Base-by-base conservation (phyloP, 805 yeast genomes). In the Tetrapisispora pingtungensis region DNA sequence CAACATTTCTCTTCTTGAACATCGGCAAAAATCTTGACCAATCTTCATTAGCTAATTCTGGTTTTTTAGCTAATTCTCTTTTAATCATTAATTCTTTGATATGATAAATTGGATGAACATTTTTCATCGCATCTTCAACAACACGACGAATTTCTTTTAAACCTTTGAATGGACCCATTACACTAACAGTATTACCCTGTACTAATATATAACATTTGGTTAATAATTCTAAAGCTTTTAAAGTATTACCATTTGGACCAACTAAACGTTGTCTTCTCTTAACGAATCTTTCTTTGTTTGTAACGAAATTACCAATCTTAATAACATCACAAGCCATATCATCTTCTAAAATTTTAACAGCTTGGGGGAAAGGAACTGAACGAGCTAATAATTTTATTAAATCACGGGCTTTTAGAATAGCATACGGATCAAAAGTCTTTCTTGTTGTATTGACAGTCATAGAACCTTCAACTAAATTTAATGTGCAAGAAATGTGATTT, bases 71-170 rank as follows among this genome's bases (percentile, higher is more conserved):
- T 50, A 93, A 72, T 67, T 93, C 98, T 64, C 93, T 83, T 68
- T 89, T 90, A 62, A 93, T 90, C 98, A 93, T 93, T 49, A 93
- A 73, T 65, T 93, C 98, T 64, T 93, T 93, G 60, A 93, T 90
- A 64, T 93, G 90, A 67, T 93, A 93, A 49, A 93, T 90, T n/a
- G 98, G 98, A 63, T 93, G 98, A 13, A 93, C 74, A 57, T 93
- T 93, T 59, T 75, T 79, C 98, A 93, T 93, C 66, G 97, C 93
- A 62, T 93, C 98, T 63, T 90, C 97, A 34, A 93, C 95, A 30
- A 93, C 88, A 59, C 97, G 77, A 66, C 97, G 78, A 7, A 87
- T 78, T 51, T 84, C 94, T 62, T 93, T 93, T 50, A 93, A 71
- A 7, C 97, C 97, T 61, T 84, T 87, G 68, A 70, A 89, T 24